Evolutionary conservation across 768 basidiomycete genomes (phyloP).

Genomic region (Chalciporus chontae): DNA sequence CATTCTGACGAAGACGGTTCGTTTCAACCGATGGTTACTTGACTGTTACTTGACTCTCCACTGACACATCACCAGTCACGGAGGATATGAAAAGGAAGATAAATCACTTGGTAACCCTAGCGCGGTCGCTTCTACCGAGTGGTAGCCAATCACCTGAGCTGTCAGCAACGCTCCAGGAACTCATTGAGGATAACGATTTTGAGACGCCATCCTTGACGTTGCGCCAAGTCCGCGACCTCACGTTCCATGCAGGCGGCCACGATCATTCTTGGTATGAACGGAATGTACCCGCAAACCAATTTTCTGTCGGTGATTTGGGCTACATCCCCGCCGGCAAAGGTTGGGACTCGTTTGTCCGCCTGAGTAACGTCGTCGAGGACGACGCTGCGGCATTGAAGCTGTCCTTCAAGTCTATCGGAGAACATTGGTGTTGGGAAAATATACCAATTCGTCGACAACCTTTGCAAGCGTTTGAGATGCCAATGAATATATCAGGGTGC

Average conservation of each 20-base stretch:
- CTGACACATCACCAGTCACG: slow-evolving; percentile 20
- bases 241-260: slow-evolving; percentile 33
- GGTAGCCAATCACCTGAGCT: slow-evolving; percentile 30
- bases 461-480: slow-evolving; percentile 35
- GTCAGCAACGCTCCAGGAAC: slow-evolving; percentile 28
- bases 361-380: slow-evolving; percentile 38
- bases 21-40: not conserved
- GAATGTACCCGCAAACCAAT: slow-evolving; percentile 39
- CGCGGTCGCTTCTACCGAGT: slow-evolving; percentile 37
- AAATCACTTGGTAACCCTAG: slow-evolving; percentile 40
- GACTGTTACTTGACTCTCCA: not conserved
- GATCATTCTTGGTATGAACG: slow-evolving; percentile 41
- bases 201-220: slow-evolving; percentile 30
- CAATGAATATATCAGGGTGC: slow-evolving; percentile 32
- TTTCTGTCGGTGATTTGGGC: slow-evolving; percentile 43
- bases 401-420: slow-evolving; percentile 24
- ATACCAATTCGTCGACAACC: slow-evolving; percentile 25
- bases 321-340: slow-evolving; percentile 36
- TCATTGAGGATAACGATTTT: slow-evolving; percentile 34
- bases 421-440: slow-evolving; percentile 39
- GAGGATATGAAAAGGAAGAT: slow-evolving; percentile 37
- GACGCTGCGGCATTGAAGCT: slow-evolving; percentile 22
- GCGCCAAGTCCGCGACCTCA: slow-evolving; percentile 37
- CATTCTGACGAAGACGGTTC: slow-evolving; percentile 20
- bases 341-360: slow-evolving; percentile 37